Conservation (phyloP, 1,139 yeast species). For the Taiozyma sp. region DNA sequence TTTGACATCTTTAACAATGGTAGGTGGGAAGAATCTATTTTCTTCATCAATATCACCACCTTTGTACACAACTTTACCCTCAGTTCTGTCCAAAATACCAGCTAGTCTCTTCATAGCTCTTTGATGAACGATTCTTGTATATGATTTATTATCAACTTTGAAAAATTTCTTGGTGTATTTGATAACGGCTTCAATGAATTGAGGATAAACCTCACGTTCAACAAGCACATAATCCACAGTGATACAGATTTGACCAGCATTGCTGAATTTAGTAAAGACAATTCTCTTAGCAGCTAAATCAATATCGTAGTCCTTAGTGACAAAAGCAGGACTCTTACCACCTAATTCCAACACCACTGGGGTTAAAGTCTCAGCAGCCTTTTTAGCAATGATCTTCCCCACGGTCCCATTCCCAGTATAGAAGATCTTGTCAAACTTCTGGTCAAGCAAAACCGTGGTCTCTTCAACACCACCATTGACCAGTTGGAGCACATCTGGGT, state of each 20-base stretch:
- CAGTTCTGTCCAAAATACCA: conserved; percentile 43
- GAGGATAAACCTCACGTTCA: conserved; percentile 52
- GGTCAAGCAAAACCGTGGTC: conserved; percentile 59
- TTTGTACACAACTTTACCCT: conserved; percentile 45
- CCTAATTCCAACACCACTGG: conserved; percentile 85
- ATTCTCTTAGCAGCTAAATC: conserved; percentile 59
- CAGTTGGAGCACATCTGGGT: conserved; percentile 48
- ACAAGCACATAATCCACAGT: conserved; percentile 80
- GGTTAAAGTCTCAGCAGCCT: conserved; percentile 81
- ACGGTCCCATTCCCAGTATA: conserved; percentile 81
- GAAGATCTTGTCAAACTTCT: conserved; percentile 76
- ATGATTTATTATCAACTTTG: conserved; percentile 33
- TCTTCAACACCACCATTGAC: conserved; percentile 76
- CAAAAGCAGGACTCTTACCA: conserved; percentile 85
- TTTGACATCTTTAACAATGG: conserved; percentile 55
- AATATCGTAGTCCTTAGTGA: conserved; percentile 48
- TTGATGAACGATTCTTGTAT: conserved; percentile 61
- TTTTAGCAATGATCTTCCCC: conserved; percentile 72
- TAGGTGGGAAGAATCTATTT: conserved; percentile 64
- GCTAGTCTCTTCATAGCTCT: conserved; percentile 51
- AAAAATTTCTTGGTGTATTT: conserved; percentile 44
- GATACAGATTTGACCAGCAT: conserved; percentile 91
- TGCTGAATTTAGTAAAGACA: conserved; percentile 73
- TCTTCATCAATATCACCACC: conserved; percentile 50
- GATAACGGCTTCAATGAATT: conserved; percentile 44